A percentile compares a stretch with the other conserved stretches of the same genome.
phyloP scores from a whole-genome alignment of 768 basidiomycete genomes.

The Gymnopilus junonius region DNA sequence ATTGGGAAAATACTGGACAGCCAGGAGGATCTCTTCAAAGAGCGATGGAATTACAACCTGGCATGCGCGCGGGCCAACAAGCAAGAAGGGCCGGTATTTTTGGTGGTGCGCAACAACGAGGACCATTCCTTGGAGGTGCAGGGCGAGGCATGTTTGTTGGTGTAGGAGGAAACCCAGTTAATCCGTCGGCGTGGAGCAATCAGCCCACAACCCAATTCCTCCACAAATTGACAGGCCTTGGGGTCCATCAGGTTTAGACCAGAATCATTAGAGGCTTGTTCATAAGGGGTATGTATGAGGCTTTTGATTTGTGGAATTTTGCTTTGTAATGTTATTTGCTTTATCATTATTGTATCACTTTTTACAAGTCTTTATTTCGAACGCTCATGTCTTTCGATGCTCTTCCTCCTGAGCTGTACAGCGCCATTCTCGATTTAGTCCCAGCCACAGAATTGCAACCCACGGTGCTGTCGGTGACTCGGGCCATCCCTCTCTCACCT shows the following conservation, averaged over 20 bases:
- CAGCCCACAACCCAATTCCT: conserved; percentile 42
- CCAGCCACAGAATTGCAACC: conserved; percentile 49
- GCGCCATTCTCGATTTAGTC: conserved; percentile 57
- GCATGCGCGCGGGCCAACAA: conserved; percentile 54
- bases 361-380: neutral
- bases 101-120: conserved; percentile 45
- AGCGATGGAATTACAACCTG: conserved; percentile 54
- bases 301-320: conserved; percentile 6
- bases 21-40: conserved; percentile 42
- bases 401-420: conserved; percentile 73
- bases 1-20: conserved; percentile 40
- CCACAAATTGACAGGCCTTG: conserved; percentile 50
- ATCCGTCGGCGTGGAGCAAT: conserved; percentile 42
- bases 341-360: neutral
- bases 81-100: conserved; percentile 65
- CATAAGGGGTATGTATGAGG: too few relatives aligned
- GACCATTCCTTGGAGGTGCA: conserved; percentile 35
- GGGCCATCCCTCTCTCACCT: conserved; percentile 63
- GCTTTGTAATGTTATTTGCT: conserved; percentile 1
- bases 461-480: conserved; percentile 60
- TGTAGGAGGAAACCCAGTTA: conserved; percentile 30
- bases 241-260: conserved; percentile 30
- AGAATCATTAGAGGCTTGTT: conserved; percentile 18
- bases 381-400: conserved; percentile 30
- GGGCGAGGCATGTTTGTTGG: conserved; percentile 30